phyloP scores from a whole-genome alignment of 192 early-diverging fungal species.

The Paraglomus occultum region DNA sequence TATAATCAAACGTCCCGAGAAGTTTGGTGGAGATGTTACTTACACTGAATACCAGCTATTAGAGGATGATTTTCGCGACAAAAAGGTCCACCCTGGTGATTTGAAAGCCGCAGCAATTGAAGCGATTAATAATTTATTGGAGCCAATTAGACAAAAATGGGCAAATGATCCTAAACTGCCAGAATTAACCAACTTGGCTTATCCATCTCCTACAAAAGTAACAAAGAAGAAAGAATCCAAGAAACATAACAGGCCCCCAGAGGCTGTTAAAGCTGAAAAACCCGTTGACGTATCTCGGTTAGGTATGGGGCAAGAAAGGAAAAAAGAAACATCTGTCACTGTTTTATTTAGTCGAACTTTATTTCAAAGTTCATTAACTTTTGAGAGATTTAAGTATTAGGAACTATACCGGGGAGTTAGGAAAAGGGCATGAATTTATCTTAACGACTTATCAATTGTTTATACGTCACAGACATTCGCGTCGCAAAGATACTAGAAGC shows the following conservation, averaged over 20 bases:
- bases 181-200: conserved; percentile 76
- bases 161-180: conserved; percentile 63
- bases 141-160: conserved; percentile 81
- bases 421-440: too few relatives aligned
- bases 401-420: too few relatives aligned
- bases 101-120: conserved; percentile 85
- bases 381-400: too few relatives aligned
- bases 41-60: conserved; percentile 71
- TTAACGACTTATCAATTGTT: background rate
- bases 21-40: conserved; percentile 85
- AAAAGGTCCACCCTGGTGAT: conserved; percentile 91
- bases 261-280: background rate
- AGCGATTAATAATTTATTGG: conserved; percentile 82
- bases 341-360: too few relatives aligned
- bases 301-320: background rate
- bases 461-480: conserved; percentile 48
- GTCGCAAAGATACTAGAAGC: conserved; percentile 60
- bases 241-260: conserved; percentile 13
- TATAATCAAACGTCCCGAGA: conserved; percentile 74
- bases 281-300: conserved; percentile 14
- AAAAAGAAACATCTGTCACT: too few relatives aligned
- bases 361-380: too few relatives aligned
- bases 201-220: conserved; percentile 61
- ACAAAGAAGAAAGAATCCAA: conserved; percentile 34
- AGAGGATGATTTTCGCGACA: conserved; percentile 82